phyloP scores from a whole-genome alignment of 805 yeast species.

The Clavispora santaluciae region DNA sequence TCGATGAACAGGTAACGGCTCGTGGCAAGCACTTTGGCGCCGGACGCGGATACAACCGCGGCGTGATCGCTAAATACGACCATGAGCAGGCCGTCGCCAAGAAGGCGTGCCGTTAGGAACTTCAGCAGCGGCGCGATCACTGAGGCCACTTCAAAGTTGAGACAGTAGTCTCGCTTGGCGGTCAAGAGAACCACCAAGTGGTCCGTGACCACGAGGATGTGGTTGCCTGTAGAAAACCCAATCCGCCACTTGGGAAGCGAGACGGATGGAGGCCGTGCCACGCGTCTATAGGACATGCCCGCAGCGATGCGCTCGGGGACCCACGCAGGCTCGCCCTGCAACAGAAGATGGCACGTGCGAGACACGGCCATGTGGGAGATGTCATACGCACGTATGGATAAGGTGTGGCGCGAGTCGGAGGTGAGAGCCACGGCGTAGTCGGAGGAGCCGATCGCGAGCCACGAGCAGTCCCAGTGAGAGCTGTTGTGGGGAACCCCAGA shows the following conservation, averaged over 20 bases:
- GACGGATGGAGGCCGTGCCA: background rate
- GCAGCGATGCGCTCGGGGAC: background rate
- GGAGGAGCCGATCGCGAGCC: constrained; percentile 2
- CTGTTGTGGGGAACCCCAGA: background rate
- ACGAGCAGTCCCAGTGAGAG: constrained; percentile 1
- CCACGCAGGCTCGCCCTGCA: constrained; percentile 4
- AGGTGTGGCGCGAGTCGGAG: background rate
- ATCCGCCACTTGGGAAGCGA: constrained; percentile 5
- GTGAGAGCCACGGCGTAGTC: constrained; percentile 6
- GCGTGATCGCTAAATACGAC: constrained; percentile 13
- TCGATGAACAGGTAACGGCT: constrained; percentile 4
- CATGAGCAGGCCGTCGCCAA: constrained; percentile 2
- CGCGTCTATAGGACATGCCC: background rate
- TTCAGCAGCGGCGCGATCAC: constrained; percentile 5
- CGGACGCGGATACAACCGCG: constrained; percentile 4
- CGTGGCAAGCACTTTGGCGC: constrained; percentile 7
- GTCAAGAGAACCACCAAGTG: constrained; percentile 5
- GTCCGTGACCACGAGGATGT: constrained; percentile 8
- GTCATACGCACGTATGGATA: background rate
- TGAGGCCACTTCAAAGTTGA: constrained; percentile 1
- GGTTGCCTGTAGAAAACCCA: constrained; percentile 3
- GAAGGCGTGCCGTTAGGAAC: constrained; percentile 5
- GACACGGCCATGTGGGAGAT: background rate
- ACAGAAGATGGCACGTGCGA: background rate
- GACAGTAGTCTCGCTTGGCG: background rate